phyloP scores from a whole-genome alignment of 73 alveolate genomes.

The Effrenium voratum region DNA sequence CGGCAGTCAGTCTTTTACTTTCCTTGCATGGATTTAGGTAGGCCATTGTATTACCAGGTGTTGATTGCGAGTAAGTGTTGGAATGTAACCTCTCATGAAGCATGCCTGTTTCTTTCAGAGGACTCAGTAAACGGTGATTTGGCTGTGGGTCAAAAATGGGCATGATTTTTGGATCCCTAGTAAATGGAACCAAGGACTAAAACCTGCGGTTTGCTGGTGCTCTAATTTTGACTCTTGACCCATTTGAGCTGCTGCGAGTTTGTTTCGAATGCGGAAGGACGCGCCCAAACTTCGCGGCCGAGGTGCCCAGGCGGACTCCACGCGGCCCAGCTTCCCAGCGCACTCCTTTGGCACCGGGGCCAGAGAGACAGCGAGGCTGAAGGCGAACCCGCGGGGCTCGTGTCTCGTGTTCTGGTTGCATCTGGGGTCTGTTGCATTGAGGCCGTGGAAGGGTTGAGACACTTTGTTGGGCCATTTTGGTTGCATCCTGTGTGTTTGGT shows the following conservation, averaged over 20 bases:
- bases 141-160: neutral
- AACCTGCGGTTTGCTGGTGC: neutral
- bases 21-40: too few species aligned
- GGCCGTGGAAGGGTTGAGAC: neutral
- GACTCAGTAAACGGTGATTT: neutral
- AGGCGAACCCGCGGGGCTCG: neutral
- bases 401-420: neutral
- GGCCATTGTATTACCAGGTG: too few species aligned
- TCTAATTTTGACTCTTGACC: neutral
- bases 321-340: conserved; percentile 65
- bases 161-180: neutral
- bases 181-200: neutral
- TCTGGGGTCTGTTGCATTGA: neutral
- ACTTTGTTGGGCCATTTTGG: neutral
- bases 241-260: neutral
- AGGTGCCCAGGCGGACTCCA: conserved; percentile 87
- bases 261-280: too few species aligned
- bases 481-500: neutral
- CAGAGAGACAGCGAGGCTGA: neutral
- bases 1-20: too few species aligned
- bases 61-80: too few species aligned
- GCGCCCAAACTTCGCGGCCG: too few species aligned
- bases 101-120: too few species aligned
- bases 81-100: too few species aligned
- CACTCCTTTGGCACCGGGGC: conserved; percentile 65